Evolutionary conservation across 2,329 filamentous ascomycete species (phyloP), one percentile per base, ranked within the genome.

Genomic region (Hymenoscyphus repandus): DNA sequence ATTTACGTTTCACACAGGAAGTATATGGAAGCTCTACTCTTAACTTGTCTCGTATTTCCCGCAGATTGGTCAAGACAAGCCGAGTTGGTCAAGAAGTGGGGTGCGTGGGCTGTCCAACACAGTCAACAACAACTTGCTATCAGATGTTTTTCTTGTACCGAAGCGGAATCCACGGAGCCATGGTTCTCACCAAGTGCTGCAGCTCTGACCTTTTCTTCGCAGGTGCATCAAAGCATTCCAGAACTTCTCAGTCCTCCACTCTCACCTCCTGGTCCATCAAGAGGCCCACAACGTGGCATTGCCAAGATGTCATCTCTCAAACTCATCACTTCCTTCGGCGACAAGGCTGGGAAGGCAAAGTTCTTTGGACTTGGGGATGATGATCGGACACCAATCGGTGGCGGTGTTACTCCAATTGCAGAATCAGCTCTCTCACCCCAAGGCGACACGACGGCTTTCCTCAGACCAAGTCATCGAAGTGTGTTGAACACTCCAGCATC

Each of bases 1-100:
- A 86, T 96, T 30, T 99, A 99, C 62, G 82, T 96, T 31, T 96
- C 91, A 10, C 90, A 93, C 58, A 90, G 86, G 67, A 85, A 85
- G 62, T 95, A 86, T 66, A 88, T 99, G 85, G 93, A 99, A 70
- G 92, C 93, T 2, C 77, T 97, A 31, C 79, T 99, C 12, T 77
- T 99, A 57, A 88, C 90, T 0, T 95, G 90, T 62, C 75, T 96
- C 11, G 79, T 86, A 22, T 90, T 86, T 62, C 90, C 92, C 0
- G 73, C 78, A 0, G 91, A 96, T 53, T 99, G 93, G 93, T 87
- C 93, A 62, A 82, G 92, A 31, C 90, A 96, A 67, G 85, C 87
- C 11, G 86, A 88, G 61, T 81, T 99, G 43, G 83, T 96, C 56
- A 83, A 89, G 60, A 92, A 93, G 73, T 99, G 93, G 93, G 93